Percentiles rank a stretch among this genome's conserved stretches.
Evolutionary conservation across 2,329 filamentous ascomycete genomes (phyloP).

Genomic region (Fusarium sp.): DNA sequence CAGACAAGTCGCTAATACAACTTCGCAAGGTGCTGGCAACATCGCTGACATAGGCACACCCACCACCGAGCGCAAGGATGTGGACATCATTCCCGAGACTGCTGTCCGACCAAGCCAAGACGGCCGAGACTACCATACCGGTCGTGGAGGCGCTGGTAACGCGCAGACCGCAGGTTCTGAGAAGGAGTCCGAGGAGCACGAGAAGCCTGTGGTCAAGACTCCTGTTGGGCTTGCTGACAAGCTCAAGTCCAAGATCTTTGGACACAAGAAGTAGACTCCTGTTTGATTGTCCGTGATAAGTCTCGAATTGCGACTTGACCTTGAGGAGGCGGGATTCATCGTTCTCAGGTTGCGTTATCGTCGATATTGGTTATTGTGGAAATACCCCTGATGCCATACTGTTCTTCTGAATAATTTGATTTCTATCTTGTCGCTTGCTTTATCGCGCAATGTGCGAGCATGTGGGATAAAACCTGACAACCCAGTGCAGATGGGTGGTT

Average conservation of each 20-base stretch:
- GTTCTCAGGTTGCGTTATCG: not conserved
- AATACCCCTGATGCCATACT: constrained; percentile 42
- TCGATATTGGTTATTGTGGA: constrained; percentile 34
- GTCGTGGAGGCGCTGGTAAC: constrained; percentile 70
- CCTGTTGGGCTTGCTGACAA: constrained; percentile 63
- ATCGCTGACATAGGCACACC: constrained; percentile 61
- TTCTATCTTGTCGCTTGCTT: constrained; percentile 6
- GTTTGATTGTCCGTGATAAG: not conserved
- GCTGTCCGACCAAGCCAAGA: constrained; percentile 61
- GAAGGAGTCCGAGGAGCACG: constrained; percentile 44
- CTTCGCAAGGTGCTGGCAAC: constrained; percentile 63
- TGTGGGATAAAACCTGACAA: not conserved
- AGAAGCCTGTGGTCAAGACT: constrained; percentile 42
- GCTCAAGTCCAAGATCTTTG: constrained; percentile 66
- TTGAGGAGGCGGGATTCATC: constrained; percentile 2
- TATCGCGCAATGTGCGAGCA: constrained; percentile 1
- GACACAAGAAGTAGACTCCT: constrained; percentile 56
- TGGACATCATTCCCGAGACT: constrained; percentile 62
- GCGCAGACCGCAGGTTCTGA: constrained; percentile 52
- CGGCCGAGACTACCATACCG: constrained; percentile 63
- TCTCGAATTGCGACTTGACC: not conserved
- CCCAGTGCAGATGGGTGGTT: not conserved
- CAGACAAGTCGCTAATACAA: constrained; percentile 7
- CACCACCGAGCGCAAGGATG: constrained; percentile 56
- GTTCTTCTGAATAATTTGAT: constrained; percentile 20